Evolutionary conservation across 75 land plant species (phyloP).

Genomic region (Adiantum capillusveneris): DNA sequence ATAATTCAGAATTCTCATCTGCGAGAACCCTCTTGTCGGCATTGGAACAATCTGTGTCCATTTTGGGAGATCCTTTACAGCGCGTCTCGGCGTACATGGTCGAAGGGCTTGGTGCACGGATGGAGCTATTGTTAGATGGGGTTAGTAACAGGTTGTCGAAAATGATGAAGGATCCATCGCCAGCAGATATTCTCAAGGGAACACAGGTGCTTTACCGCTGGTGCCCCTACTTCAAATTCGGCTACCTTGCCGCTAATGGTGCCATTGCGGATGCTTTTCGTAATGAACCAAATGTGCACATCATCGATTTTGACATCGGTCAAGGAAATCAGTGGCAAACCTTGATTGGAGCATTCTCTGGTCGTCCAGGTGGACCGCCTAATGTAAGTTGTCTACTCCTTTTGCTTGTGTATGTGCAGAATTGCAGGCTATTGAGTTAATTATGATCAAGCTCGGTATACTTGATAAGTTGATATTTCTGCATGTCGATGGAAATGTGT

Average conservation of each 20-base stretch:
- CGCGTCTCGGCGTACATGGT: slow-evolving; percentile 89
- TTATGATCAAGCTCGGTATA: too few relatives aligned
- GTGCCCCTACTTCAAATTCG: slow-evolving; percentile 87
- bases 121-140: slow-evolving; percentile 14
- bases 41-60: slow-evolving; percentile 70
- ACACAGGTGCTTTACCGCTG: too few relatives aligned
- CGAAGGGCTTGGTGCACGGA: slow-evolving; percentile 82
- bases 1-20: background rate
- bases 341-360: slow-evolving; percentile 54
- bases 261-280: slow-evolving; percentile 91
- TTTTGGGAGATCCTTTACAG: slow-evolving; percentile 81
- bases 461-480: too few relatives aligned
- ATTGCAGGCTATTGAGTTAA: too few relatives aligned
- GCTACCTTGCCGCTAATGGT: slow-evolving; percentile 95
- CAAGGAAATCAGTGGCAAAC: slow-evolving; percentile 93
- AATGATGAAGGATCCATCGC: too few relatives aligned
- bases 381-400: slow-evolving; percentile 20
- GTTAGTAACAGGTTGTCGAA: too few relatives aligned
- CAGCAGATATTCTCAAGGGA: too few relatives aligned
- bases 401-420: too few relatives aligned
- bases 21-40: slow-evolving; percentile 48
- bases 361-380: slow-evolving; percentile 40
- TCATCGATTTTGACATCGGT: slow-evolving; percentile 93
- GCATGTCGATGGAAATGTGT: too few relatives aligned
- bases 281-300: slow-evolving; percentile 67